Percentiles rank a stretch among this genome's conserved stretches.
Evolutionary conservation across 345 rosid species (phyloP).

Genomic region (Pugionium dolabratum): DNA sequence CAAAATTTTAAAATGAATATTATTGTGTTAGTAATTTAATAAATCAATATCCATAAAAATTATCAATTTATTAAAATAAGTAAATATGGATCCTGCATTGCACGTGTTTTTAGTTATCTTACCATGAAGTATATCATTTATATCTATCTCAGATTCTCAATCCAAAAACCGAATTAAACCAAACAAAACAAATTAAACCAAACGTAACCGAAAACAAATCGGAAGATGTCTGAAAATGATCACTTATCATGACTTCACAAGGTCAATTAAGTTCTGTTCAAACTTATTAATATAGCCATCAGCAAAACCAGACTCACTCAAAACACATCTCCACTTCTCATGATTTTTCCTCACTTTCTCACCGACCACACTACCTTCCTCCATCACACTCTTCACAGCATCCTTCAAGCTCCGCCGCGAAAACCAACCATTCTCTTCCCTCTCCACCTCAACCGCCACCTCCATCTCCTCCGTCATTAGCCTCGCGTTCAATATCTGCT

Average conservation of each 20-base stretch:
- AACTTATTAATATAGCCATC: constrained; percentile 48
- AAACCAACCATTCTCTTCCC: constrained; percentile 57
- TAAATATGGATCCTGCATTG: too few species aligned
- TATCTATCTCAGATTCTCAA: neutral
- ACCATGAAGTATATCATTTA: too few species aligned
- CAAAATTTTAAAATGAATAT: too few species aligned
- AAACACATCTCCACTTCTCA: constrained; percentile 40
- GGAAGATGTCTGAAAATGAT: neutral
- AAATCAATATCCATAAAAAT: neutral
- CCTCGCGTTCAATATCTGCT: constrained; percentile 65
- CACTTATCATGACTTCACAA: constrained; percentile 30
- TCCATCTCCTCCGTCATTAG: constrained; percentile 54
- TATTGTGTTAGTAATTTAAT: neutral
- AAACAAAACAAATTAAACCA: too few species aligned
- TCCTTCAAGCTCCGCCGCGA: constrained; percentile 48
- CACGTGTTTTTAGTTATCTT: too few species aligned
- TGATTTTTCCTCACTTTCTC: constrained; percentile 50
- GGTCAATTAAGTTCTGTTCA: constrained; percentile 40
- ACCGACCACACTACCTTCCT: constrained; percentile 47
- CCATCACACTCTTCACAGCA: constrained; percentile 57
- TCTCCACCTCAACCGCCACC: constrained; percentile 61
- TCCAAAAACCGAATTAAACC: neutral
- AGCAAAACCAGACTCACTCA: constrained; percentile 42
- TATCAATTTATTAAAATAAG: too few species aligned
- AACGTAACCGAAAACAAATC: too few species aligned